phyloP scores from a whole-genome alignment of 1,284 basidiomycete species.

The Coriolopsis trogii region DNA sequence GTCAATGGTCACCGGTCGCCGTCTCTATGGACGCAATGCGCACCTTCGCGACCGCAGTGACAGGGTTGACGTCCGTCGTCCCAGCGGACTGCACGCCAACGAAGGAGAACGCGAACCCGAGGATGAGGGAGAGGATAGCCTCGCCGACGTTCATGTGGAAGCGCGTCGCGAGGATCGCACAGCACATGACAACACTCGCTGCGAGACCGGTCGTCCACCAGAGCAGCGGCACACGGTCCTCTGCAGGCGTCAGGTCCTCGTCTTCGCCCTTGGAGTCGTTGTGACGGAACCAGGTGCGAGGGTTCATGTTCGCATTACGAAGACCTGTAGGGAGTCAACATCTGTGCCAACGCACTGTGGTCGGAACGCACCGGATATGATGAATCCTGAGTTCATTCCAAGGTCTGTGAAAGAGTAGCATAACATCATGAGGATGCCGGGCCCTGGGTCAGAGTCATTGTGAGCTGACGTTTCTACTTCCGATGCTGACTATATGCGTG shows the following conservation, averaged over 20 bases:
- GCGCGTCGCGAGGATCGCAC: constrained; percentile 56
- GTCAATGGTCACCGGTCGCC: not conserved
- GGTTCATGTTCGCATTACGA: constrained; percentile 16
- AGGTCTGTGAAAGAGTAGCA: constrained; percentile 42
- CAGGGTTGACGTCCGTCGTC: constrained; percentile 60
- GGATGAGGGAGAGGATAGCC: constrained; percentile 54
- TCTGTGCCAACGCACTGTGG: too few species aligned
- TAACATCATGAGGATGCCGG: constrained; percentile 60
- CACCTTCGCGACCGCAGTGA: constrained; percentile 57
- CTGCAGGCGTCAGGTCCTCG: constrained; percentile 48
- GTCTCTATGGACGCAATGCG: constrained; percentile 2
- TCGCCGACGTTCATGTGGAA: constrained; percentile 63
- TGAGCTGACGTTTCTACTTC: not conserved
- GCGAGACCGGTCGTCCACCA: constrained; percentile 60
- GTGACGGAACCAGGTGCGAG: constrained; percentile 20
- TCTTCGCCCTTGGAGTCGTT: constrained; percentile 33
- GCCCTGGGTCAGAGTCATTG: constrained; percentile 37
- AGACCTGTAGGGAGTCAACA: not conserved
- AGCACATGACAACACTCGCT: constrained; percentile 53
- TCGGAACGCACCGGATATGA: constrained; percentile 9
- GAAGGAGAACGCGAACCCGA: constrained; percentile 72
- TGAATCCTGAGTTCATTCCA: constrained; percentile 22
- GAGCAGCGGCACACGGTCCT: constrained; percentile 56
- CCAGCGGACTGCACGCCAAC: constrained; percentile 67
- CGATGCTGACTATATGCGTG: not conserved